Conservation (phyloP, 805 yeast genomes). For the Kluyveromyces dobzhanskii region DNA sequence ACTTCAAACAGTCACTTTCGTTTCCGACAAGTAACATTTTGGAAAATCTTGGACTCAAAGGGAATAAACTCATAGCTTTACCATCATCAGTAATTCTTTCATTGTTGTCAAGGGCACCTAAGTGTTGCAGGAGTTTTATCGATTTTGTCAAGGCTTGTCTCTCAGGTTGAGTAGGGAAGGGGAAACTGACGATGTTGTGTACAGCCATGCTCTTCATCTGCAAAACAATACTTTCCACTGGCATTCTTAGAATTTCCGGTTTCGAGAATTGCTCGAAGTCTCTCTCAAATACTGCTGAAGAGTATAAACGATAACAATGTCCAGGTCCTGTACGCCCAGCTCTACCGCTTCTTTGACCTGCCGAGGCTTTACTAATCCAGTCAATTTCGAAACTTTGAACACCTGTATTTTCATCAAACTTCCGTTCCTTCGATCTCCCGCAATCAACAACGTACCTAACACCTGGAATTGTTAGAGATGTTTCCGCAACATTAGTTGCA, state of each 20-base stretch:
- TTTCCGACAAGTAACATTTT: conserved; percentile 84
- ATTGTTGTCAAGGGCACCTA: conserved; percentile 65
- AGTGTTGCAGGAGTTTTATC: conserved; percentile 51
- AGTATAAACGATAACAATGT: conserved; percentile 84
- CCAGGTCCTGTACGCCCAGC: conserved; percentile 99
- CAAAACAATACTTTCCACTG: conserved; percentile 90
- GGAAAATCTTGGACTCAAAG: conserved; percentile 87
- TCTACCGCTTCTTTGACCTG: conserved; percentile 92
- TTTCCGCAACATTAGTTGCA: conserved; percentile 97
- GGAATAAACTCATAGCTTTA: conserved; percentile 78
- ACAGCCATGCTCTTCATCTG: conserved; percentile 98
- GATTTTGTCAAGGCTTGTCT: conserved; percentile 52
- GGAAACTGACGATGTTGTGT: conserved; percentile 81
- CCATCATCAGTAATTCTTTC: conserved; percentile 71
- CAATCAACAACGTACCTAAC: conserved; percentile 91
- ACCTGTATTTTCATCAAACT: conserved; percentile 72
- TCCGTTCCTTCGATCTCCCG: conserved; percentile 88
- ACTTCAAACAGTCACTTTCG: conserved; percentile 78
- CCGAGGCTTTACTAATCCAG: conserved; percentile 93
- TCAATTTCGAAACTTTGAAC: conserved; percentile 87
- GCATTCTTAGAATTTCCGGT: conserved; percentile 93
- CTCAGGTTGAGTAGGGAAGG: conserved; percentile 93
- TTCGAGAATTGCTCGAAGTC: conserved; percentile 74
- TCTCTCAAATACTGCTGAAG: conserved; percentile 88
- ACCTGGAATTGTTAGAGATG: conserved; percentile 93